Evolutionary conservation across 306 rosid genomes (phyloP).

Genomic region (Casuarina glauca): DNA sequence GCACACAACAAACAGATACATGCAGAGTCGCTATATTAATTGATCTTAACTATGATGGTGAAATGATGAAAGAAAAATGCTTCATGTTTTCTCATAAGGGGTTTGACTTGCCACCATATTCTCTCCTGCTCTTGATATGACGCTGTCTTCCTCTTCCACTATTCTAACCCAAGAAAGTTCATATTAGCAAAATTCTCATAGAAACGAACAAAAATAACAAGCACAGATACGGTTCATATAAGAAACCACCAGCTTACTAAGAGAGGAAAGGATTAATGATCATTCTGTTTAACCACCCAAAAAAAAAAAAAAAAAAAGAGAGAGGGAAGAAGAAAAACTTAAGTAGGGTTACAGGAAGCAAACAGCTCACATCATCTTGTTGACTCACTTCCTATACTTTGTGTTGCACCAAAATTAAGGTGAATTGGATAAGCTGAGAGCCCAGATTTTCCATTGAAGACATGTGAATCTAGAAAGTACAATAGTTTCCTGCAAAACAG

Average conservation of each 20-base stretch:
- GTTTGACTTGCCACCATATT: slow-evolving; percentile 33
- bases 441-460: slow-evolving; percentile 18
- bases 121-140: slow-evolving; percentile 22
- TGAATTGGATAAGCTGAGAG: slow-evolving; percentile 10
- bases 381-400: too few relatives aligned
- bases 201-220: too few relatives aligned
- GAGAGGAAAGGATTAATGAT: slow-evolving; percentile 20
- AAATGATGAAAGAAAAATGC: too few relatives aligned
- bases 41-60: too few relatives aligned
- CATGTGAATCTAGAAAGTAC: slow-evolving; percentile 10
- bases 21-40: too few relatives aligned
- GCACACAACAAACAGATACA: neutral
- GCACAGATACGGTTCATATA: neutral
- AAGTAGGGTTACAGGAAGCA: slow-evolving; percentile 26
- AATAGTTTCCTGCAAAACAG: slow-evolving; percentile 26
- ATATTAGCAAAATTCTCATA: slow-evolving; percentile 8
- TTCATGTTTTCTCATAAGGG: too few relatives aligned
- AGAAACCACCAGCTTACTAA: slow-evolving; percentile 12
- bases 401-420: too few relatives aligned
- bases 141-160: slow-evolving; percentile 33
- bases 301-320: too few relatives aligned
- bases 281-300: neutral
- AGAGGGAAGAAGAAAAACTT: slow-evolving; percentile 20
- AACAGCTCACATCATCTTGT: too few relatives aligned
- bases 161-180: slow-evolving; percentile 27